Evolutionary conservation across 805 yeast genomes (phyloP).

Genomic region (Blastobotrys muscicola): DNA sequence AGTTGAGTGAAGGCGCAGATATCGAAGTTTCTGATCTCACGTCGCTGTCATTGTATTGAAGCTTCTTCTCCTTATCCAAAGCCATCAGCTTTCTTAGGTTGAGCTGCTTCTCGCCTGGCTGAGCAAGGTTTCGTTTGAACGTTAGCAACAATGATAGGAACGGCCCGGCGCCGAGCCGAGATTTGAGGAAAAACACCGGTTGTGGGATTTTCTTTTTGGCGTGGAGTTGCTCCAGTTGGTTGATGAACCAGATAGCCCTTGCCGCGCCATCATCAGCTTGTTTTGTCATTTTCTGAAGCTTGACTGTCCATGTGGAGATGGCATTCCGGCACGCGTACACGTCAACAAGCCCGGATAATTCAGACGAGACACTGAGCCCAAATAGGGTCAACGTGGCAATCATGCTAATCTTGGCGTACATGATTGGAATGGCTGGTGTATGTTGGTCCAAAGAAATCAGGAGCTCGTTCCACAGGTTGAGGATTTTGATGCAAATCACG

Average conservation of each 20-base stretch:
- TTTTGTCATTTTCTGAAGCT: conserved; percentile 3
- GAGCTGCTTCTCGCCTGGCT: background rate
- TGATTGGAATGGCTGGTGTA: background rate
- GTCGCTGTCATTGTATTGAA: too few relatives aligned
- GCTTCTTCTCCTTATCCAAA: background rate
- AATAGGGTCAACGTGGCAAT: conserved; percentile 7
- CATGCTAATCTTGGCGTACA: background rate
- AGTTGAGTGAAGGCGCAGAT: too few relatives aligned
- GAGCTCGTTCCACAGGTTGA: background rate
- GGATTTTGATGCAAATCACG: conserved; percentile 7
- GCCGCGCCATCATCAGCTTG: background rate
- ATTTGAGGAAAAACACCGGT: conserved; percentile 9
- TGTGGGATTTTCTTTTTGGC: background rate
- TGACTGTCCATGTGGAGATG: conserved; percentile 5
- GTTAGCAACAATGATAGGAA: conserved; percentile 10
- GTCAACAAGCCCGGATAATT: conserved; percentile 7
- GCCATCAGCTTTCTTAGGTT: background rate
- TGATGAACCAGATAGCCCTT: conserved; percentile 1
- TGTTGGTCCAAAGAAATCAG: background rate
- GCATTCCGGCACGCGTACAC: conserved; percentile 6
- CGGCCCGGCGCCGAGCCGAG: conserved; percentile 11
- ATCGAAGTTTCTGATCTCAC: too few relatives aligned
- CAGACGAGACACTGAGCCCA: conserved; percentile 5
- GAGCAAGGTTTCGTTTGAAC: conserved; percentile 7
- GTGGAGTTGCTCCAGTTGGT: conserved; percentile 7